Percentiles rank a stretch among this genome's conserved stretches.
Evolutionary conservation across 2,329 filamentous ascomycete genomes (phyloP).

Genomic region (Diaporthe nobilis): DNA sequence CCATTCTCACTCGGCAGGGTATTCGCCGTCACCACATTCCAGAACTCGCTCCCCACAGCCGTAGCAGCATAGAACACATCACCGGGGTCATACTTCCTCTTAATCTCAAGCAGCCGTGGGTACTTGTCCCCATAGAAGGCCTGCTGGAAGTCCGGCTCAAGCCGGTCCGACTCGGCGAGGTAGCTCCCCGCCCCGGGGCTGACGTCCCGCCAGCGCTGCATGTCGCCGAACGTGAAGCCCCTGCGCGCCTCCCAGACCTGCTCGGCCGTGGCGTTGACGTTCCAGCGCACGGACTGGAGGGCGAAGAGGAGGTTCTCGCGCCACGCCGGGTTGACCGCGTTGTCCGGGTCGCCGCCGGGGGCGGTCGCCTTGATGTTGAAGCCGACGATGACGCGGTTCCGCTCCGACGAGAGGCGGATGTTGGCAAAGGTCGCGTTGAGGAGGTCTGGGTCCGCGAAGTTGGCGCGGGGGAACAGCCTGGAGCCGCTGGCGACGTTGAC

Average conservation of each 20-base stretch:
- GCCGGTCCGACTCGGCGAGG: conserved; percentile 56
- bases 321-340: conserved; percentile 65
- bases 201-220: conserved; percentile 46
- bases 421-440: conserved; percentile 51
- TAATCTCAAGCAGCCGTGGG: conserved; percentile 49
- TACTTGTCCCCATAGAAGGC: conserved; percentile 53
- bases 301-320: conserved; percentile 57
- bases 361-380: conserved; percentile 25
- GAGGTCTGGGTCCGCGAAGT: conserved; percentile 48
- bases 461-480: conserved; percentile 53
- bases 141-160: conserved; percentile 48
- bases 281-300: conserved; percentile 48
- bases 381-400: background rate
- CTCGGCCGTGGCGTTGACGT: conserved; percentile 1
- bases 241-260: conserved; percentile 44
- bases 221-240: conserved; percentile 46
- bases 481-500: conserved; percentile 47
- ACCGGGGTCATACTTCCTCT: conserved; percentile 55
- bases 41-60: conserved; percentile 50
- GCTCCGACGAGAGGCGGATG: conserved; percentile 12
- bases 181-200: conserved; percentile 50
- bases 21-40: conserved; percentile 43
- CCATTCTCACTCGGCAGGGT: conserved; percentile 33
- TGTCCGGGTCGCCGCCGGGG: conserved; percentile 49
- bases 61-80: conserved; percentile 53